These are phyloP conservation scores for Trichoderma afroharzianum DNA, from an alignment of 2,329 filamentous ascomycete species.

Conservation along the genomic window DNA sequence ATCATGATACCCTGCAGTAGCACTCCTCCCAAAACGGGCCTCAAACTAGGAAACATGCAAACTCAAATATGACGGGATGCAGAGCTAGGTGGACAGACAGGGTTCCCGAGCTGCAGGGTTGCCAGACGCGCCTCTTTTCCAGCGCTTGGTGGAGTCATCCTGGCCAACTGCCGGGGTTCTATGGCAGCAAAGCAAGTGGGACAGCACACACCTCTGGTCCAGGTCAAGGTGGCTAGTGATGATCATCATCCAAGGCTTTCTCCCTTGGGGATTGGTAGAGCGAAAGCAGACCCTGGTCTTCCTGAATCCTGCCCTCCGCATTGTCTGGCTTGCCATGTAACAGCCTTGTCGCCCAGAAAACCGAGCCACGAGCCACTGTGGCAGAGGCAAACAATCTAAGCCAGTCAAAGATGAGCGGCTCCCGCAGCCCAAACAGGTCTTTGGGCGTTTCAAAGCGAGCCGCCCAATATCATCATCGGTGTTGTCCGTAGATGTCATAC, in stretches of 20 bases:
- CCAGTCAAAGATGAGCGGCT: slow-evolving; percentile 16
- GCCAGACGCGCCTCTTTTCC: background rate
- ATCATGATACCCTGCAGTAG: background rate
- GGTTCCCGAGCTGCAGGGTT: slow-evolving; percentile 10
- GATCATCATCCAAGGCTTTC: slow-evolving; percentile 4
- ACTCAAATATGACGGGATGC: slow-evolving; percentile 4
- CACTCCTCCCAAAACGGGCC: background rate
- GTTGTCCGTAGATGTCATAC: background rate
- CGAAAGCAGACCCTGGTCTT: slow-evolving; percentile 1
- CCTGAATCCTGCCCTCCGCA: slow-evolving; percentile 6
- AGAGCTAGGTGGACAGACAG: slow-evolving; percentile 2
- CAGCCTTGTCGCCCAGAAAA: background rate
- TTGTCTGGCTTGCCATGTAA: background rate
- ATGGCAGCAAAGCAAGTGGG: slow-evolving; percentile 8
- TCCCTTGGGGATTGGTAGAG: background rate
- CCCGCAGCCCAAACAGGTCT: slow-evolving; percentile 1
- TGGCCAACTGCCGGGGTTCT: slow-evolving; percentile 5
- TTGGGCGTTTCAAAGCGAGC: slow-evolving; percentile 1
- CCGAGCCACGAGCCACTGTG: slow-evolving; percentile 15
- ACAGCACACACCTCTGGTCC: background rate
- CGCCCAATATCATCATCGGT: slow-evolving; percentile 6
- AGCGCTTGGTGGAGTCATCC: slow-evolving; percentile 3
- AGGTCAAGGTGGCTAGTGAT: slow-evolving; percentile 4
- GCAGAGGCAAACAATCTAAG: background rate
- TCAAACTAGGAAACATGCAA: background rate